A percentile compares a stretch with the other conserved stretches of the same genome.
phyloP scores from a whole-genome alignment of 352 stramenopile species.

The Globisporangium paddicum region DNA sequence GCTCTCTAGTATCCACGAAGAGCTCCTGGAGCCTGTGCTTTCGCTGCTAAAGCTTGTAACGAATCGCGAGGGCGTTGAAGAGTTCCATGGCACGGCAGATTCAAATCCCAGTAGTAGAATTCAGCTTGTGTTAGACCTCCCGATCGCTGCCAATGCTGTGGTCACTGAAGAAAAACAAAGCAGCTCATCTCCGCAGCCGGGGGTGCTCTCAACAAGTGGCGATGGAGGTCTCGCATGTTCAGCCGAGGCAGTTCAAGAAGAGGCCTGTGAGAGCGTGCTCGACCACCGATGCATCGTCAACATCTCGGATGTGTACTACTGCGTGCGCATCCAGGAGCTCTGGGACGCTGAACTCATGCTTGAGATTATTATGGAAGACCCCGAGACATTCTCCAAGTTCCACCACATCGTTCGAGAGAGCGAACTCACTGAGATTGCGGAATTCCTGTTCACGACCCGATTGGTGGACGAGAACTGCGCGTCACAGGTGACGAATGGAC shows the following conservation, averaged over 20 bases:
- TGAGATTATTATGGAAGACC: constrained; percentile 50
- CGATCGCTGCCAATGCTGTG: neutral
- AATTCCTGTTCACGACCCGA: constrained; percentile 21
- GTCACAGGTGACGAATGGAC: constrained; percentile 24
- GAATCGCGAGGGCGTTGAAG: neutral
- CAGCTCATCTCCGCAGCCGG: neutral
- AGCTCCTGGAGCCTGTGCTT: constrained; percentile 42
- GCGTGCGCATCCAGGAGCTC: constrained; percentile 48
- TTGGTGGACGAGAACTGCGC: constrained; percentile 12
- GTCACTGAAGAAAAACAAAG: neutral
- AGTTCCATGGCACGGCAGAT: neutral
- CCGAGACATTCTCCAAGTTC: constrained; percentile 32
- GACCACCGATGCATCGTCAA: constrained; percentile 50
- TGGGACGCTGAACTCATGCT: constrained; percentile 65
- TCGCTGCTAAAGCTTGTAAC: constrained; percentile 20
- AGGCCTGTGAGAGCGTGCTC: constrained; percentile 24
- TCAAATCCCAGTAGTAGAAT: neutral
- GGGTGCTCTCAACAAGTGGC: neutral
- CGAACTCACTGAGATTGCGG: constrained; percentile 27
- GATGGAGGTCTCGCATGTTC: neutral
- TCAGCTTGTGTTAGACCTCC: constrained; percentile 37
- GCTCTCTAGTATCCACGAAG: constrained; percentile 49
- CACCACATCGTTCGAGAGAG: constrained; percentile 25
- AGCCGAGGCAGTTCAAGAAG: neutral
- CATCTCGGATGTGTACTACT: constrained; percentile 48